Conservation (phyloP, 495 filamentous ascomycete species). For the Neurospora pannonica region DNA sequence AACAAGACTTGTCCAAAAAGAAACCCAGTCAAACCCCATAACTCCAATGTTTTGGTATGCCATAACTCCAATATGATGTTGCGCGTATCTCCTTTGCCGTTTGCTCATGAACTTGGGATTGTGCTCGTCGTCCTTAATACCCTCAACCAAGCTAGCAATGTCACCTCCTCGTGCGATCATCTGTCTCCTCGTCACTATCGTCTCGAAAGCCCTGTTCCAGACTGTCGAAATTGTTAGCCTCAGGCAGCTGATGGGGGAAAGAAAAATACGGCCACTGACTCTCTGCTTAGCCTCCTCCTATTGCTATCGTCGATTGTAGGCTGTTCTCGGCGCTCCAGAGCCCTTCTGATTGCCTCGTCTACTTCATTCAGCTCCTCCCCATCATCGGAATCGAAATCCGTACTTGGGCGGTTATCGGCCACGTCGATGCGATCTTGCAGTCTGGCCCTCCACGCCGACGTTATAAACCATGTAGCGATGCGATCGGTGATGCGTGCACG, state of each 20-base stretch:
- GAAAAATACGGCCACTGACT: slow-evolving; percentile 32
- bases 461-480: slow-evolving; percentile 45
- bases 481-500: slow-evolving; percentile 50
- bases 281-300: slow-evolving; percentile 65
- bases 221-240: slow-evolving; percentile 17
- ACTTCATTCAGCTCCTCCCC: slow-evolving; percentile 57
- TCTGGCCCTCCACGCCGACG: slow-evolving; percentile 44
- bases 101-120: background rate
- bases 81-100: background rate
- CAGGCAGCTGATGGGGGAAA: background rate
- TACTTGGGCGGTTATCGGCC: slow-evolving; percentile 33
- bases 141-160: slow-evolving; percentile 6
- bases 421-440: slow-evolving; percentile 23
- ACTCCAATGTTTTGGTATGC: background rate
- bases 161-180: background rate
- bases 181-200: slow-evolving; percentile 22
- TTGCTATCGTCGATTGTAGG: slow-evolving; percentile 36
- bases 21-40: background rate
- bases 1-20: background rate
- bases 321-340: slow-evolving; percentile 39
- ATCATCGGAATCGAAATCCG: slow-evolving; percentile 41
- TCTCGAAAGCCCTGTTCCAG: slow-evolving; percentile 31
- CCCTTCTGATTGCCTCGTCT: slow-evolving; percentile 58
- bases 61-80: background rate
- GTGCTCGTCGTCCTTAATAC: background rate